Conservation (phyloP, 441 rosid genomes). For the Arabidopsis hybrid region DNA sequence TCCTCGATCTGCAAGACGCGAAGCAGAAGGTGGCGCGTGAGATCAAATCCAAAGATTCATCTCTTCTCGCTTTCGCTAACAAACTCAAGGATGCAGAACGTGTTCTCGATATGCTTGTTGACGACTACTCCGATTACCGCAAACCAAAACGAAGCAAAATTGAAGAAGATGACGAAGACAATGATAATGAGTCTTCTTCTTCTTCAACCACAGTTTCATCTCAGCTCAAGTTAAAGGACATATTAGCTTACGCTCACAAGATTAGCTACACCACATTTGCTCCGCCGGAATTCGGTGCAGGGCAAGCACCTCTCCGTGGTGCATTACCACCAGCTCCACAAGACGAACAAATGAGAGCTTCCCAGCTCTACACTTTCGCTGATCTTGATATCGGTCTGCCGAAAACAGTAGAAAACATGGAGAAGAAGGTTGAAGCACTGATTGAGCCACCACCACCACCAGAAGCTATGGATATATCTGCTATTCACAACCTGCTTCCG, state of each 20-base stretch:
- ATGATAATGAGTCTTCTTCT: conserved; percentile 33
- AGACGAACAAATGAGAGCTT: conserved; percentile 95
- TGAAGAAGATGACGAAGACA: conserved; percentile 43
- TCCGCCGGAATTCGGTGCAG: conserved; percentile 93
- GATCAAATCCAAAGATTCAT: conserved; percentile 59
- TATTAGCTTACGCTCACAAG: conserved; percentile 82
- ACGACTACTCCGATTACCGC: conserved; percentile 85
- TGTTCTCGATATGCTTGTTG: conserved; percentile 80
- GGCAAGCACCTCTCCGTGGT: conserved; percentile 88
- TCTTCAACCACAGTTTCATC: conserved; percentile 75
- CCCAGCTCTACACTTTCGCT: conserved; percentile 80
- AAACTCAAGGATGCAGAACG: conserved; percentile 80
- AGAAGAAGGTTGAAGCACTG: conserved; percentile 70
- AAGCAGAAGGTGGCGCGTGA: conserved; percentile 68
- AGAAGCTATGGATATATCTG: conserved; percentile 53
- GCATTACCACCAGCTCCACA: conserved; percentile 98
- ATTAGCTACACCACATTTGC: conserved; percentile 96
- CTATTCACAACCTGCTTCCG: conserved; percentile 68
- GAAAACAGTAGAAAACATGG: conserved; percentile 57
- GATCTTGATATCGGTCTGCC: conserved; percentile 94
- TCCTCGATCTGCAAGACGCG: conserved; percentile 87
- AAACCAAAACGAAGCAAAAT: conserved; percentile 62
- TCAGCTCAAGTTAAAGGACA: conserved; percentile 70
- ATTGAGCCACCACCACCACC: conserved; percentile 63
- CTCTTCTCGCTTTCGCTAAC: conserved; percentile 73